These are phyloP conservation scores for Lactifluus echinatus DNA, from an alignment of 768 basidiomycete species.

Conservation along the genomic window DNA sequence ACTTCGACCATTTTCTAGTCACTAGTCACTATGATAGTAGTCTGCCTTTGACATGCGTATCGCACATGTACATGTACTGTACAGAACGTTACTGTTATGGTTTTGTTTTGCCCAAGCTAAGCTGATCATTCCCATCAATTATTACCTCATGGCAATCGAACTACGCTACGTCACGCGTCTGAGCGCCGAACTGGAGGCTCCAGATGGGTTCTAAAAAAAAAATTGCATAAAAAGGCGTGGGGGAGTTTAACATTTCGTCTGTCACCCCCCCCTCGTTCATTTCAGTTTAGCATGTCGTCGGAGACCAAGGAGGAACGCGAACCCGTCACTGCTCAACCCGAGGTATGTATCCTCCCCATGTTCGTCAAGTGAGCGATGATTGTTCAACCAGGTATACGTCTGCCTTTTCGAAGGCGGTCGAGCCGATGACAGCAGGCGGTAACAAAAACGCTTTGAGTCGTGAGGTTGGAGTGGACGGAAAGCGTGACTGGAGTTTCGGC, in stretches of 20 bases:
- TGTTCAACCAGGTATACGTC: neutral
- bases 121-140: neutral
- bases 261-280: neutral
- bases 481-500: conserved; percentile 29
- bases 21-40: too few species aligned
- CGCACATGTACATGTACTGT: too few species aligned
- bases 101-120: too few species aligned
- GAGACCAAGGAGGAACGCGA: neutral
- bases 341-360: neutral
- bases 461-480: conserved; percentile 23
- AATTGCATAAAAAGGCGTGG: neutral
- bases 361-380: too few species aligned
- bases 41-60: neutral
- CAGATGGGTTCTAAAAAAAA: too few species aligned
- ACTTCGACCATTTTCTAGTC: too few species aligned
- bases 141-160: neutral
- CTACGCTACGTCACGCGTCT: neutral
- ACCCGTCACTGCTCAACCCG: neutral
- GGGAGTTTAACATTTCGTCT: neutral
- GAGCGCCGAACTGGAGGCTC: neutral
- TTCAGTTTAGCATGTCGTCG: neutral
- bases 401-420: neutral
- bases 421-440: conserved; percentile 1
- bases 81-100: too few species aligned
- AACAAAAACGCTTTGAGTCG: conserved; percentile 23